phyloP scores from a whole-genome alignment of 495 filamentous ascomycete species.

The Pyronema omphalodes region DNA sequence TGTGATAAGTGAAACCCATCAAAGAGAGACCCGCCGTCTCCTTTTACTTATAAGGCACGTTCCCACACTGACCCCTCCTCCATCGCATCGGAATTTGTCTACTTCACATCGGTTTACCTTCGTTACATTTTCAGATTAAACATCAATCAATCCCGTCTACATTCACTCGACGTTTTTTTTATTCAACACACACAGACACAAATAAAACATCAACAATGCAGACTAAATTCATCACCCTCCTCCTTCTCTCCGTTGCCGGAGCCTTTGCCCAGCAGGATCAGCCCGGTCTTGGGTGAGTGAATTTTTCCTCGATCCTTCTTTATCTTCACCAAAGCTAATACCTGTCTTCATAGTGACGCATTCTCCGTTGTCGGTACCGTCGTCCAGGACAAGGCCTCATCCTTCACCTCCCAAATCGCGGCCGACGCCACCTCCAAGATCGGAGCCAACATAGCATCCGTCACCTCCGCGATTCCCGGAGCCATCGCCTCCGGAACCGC shows the following conservation, averaged over 20 bases:
- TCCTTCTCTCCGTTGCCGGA: not conserved
- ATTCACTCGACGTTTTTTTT: not conserved
- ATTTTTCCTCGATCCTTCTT: not conserved
- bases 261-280: not conserved
- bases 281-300: not conserved
- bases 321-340: not conserved
- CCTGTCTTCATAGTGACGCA: not conserved
- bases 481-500: not conserved
- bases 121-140: too few relatives aligned
- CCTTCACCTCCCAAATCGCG: not conserved
- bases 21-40: too few relatives aligned
- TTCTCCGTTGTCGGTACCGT: not conserved
- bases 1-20: too few relatives aligned
- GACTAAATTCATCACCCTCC: constrained; percentile 2
- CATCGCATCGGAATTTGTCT: too few relatives aligned
- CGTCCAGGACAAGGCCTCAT: not conserved
- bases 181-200: not conserved
- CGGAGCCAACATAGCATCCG: constrained; percentile 1
- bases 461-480: not conserved
- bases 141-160: too few relatives aligned
- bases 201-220: not conserved
- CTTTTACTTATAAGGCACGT: too few relatives aligned
- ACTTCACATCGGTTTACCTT: too few relatives aligned
- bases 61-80: too few relatives aligned
- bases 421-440: constrained; percentile 1